Base-by-base conservation (phyloP, 441 rosid species). In the Melastoma candidum region DNA sequence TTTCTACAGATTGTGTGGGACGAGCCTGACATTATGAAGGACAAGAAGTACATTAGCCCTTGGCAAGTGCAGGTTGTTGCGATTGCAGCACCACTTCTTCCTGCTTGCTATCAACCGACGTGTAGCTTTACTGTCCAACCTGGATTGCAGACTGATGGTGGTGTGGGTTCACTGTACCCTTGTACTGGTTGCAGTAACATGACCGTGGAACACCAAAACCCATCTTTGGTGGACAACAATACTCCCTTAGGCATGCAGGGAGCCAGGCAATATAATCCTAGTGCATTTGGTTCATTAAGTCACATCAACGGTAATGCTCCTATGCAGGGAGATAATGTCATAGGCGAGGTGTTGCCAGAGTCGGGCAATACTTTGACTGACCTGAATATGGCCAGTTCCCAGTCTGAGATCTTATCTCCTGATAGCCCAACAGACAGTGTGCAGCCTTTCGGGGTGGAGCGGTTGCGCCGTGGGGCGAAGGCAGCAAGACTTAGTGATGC, bases 161-260 rank as follows among this genome's bases (percentile, higher is more conserved):
- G 71, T 47, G 72, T 79, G 63, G 81, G 71, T 4, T 44, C 60
- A 48, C 61, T 68, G 56, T 77, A 71, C 60, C 72, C 89, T 5
- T 57, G 62, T 63, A 63, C 79, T 59, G 70, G 74, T 41, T 72
- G 69, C 44, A 66, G 67, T 53, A 72, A 72, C 78, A 77, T 77
- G 66, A 60, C 78, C 61, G 49, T 63, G 73, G 80, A 65, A 49
- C 68, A 65, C 47, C 54, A 57, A 57, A 78, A 63, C 64, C 79
- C 77, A n/a, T 69, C 76, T 44, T 1, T 73, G 74, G 69, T 77
- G 78, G 60, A 72, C 66, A 71, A 71, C 53, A 63, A 74, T 58
- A 69, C 72, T 82, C 96, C 98, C 81, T 87, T 83, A 77, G 88
- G 97, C 97, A 89, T 89, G 85, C 97, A 89, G 97, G 95, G 97